Base-by-base conservation (phyloP, 192 early-diverging fungal species). In the Blastocladiella britannica region DNA sequence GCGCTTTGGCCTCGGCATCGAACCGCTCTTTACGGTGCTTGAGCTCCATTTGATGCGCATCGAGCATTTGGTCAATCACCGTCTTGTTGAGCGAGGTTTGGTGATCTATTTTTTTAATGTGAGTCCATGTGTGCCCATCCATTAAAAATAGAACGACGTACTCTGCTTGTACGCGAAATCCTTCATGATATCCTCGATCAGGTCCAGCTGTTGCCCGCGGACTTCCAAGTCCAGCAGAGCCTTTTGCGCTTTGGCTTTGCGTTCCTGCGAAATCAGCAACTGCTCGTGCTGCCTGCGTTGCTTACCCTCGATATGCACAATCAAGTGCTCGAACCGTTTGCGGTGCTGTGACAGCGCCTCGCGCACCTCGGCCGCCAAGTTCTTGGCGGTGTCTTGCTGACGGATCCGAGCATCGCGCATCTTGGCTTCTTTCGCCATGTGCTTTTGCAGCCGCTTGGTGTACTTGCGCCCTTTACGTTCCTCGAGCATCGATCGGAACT, bases 31-130 rank as follows among this genome's bases (percentile, higher is more conserved):
- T 69, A 24, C 43, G 25, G 37, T 70, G 69, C n/a, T 63, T 62
- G 30, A 70, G 54, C 24, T 64, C 63, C 23, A 67, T 51, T 26
- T 67, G 63, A 53, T 70, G 69, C 20, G 64, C 52, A 51, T 70
- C 69, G 22, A 63, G 62, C 7, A 67, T 57, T n/a, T 70, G 62
- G 26, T 70, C 69, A 15, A 47, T 59, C 25, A 65, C 29, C 5
- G 47, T 59, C 54, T 65, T 65, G 59, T 62, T 54, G 51, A 64
- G n/a, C 51, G 29, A 31, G 7, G n/a, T 28, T 20, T 47, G 37
- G 37, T 47, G 37, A 20, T 47, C n/a, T 9, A 47, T 47, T n/a
- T n/a, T n/a, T n/a, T n/a, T n/a, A n/a, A n/a, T n/a, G n/a, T n/a
- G n/a, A n/a, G n/a, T n/a, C n/a, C n/a, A n/a, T n/a, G n/a, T n/a